Conservation (phyloP, 1,284 basidiomycete species). For the Trichosporon coremiiforme region DNA sequence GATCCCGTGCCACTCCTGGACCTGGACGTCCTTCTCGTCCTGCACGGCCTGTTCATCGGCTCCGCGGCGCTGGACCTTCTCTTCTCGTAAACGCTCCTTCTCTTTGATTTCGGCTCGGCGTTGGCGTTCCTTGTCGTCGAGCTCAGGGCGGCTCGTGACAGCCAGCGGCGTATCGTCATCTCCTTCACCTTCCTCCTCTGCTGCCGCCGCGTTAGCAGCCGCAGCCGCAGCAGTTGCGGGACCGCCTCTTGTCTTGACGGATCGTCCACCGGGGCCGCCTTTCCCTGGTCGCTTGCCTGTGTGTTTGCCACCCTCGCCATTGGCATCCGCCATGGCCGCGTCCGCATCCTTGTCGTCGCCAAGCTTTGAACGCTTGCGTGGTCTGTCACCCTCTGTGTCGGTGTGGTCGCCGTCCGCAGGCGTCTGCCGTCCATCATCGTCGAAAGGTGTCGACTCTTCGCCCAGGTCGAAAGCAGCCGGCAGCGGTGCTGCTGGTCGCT, state of each 20-base stretch:
- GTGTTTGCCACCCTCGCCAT: conserved; percentile 29
- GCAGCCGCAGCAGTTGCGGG: conserved; percentile 14
- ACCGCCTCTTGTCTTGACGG: conserved; percentile 37
- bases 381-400: conserved; percentile 39
- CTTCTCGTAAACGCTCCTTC: conserved; percentile 69
- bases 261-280: conserved; percentile 29
- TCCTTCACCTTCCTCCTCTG: conserved; percentile 39
- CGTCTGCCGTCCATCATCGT: conserved; percentile 16
- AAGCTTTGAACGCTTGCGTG: conserved; percentile 33
- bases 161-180: conserved; percentile 46
- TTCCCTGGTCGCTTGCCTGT: conserved; percentile 36
- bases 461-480: conserved; percentile 42
- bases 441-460: conserved; percentile 31
- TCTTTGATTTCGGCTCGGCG: conserved; percentile 59
- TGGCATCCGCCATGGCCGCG: conserved; percentile 3
- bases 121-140: conserved; percentile 55
- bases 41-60: conserved; percentile 27
- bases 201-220: neutral
- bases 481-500: conserved; percentile 41
- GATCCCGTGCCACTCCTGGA: conserved; percentile 52
- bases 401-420: conserved; percentile 13
- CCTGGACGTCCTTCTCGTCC: conserved; percentile 34
- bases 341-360: conserved; percentile 29
- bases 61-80: conserved; percentile 73
- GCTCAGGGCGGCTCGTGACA: conserved; percentile 42